A percentile compares a stretch with the other conserved stretches of the same genome.
These are phyloP conservation scores for Collariella sp. DNA, from an alignment of 495 filamentous ascomycete genomes.

Conservation along the genomic window DNA sequence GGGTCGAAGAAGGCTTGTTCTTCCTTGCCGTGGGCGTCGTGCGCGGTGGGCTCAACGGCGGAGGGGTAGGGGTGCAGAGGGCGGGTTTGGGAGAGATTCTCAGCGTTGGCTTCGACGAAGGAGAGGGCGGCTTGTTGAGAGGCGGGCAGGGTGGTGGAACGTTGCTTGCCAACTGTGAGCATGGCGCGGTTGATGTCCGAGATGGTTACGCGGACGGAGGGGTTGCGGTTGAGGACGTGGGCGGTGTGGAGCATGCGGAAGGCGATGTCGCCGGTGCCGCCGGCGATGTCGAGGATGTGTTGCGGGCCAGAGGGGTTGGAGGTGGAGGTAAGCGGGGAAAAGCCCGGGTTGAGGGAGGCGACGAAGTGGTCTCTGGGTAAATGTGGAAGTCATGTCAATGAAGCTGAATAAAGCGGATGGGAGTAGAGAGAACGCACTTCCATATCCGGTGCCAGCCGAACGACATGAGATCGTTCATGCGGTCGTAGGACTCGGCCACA, in stretches of 20 bases:
- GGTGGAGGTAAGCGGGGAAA: constrained; percentile 40
- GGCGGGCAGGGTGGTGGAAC: constrained; percentile 43
- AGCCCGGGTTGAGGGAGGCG: constrained; percentile 79
- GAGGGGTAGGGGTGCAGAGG: constrained; percentile 10
- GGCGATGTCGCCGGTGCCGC: constrained; percentile 95
- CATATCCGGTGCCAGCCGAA: constrained; percentile 92
- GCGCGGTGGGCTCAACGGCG: constrained; percentile 3
- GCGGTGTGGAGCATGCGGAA: constrained; percentile 93
- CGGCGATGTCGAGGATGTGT: constrained; percentile 92
- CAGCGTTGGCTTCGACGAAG: constrained; percentile 89
- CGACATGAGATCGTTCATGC: constrained; percentile 99
- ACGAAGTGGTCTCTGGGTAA: constrained; percentile 75
- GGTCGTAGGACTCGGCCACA: constrained; percentile 83
- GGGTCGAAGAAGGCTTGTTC: constrained; percentile 17
- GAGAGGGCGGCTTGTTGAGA: constrained; percentile 44
- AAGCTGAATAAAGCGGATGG: background rate
- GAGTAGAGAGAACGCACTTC: constrained; percentile 48
- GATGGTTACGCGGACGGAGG: constrained; percentile 71
- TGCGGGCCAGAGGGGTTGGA: constrained; percentile 34
- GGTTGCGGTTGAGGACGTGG: constrained; percentile 72
- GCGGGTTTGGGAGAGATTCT: constrained; percentile 44
- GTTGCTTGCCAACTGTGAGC: constrained; percentile 78
- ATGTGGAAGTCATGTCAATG: constrained; percentile 7
- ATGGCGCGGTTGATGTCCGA: constrained; percentile 93
- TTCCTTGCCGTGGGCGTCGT: background rate